Base-by-base conservation (phyloP, 768 basidiomycete species). In the Tubosaeta brunneosetosa region DNA sequence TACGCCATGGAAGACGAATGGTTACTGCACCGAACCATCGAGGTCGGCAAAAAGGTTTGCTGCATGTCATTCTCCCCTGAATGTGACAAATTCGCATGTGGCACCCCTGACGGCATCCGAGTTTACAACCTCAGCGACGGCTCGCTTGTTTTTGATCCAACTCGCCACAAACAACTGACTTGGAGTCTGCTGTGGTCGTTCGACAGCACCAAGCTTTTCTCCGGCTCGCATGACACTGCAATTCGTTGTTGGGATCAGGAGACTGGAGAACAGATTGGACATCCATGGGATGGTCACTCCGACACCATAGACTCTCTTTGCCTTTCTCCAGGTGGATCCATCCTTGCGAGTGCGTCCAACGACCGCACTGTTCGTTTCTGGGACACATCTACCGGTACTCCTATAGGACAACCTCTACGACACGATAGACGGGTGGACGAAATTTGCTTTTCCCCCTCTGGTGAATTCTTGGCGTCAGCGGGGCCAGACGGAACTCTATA, bases 231-330 rank as follows among this genome's bases (percentile, higher is more conserved):
- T 14, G 25, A 41, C 13, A 31, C 29, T 9, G 22, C 22, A 22
- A 49, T 44, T 14, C 26, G 48, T 5, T 27, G 17, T 16, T 53
- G 51, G 48, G 17, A 43, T 11, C n/a, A 19, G 4, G 12, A 11
- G 2, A 50, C 50, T 5, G 47, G 47, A 22, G 22, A 36, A 7
- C 40, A 6, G 14, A 27, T 62, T 4, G 53, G 49, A 51, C n/a
- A n/a, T 1, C 52, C 43, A 0, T 56, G 61, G 61, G 12, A 4
- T 51, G 31, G 64, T 14, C 61, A 69, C 32, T 49, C 62, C 0
- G 22, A 52, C 11, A 0, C 0, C 0, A 19, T 61, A 17, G 0
- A 0, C 5, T 49, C 40, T 0, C 22, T 22, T 22, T 22, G 34
- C 8, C 47, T 45, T 14, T 53, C 52, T 3, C 47, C 34, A 4